Conservation (phyloP, 1,139 yeast genomes). For the Hemisphaericaspora xylofermentans region DNA sequence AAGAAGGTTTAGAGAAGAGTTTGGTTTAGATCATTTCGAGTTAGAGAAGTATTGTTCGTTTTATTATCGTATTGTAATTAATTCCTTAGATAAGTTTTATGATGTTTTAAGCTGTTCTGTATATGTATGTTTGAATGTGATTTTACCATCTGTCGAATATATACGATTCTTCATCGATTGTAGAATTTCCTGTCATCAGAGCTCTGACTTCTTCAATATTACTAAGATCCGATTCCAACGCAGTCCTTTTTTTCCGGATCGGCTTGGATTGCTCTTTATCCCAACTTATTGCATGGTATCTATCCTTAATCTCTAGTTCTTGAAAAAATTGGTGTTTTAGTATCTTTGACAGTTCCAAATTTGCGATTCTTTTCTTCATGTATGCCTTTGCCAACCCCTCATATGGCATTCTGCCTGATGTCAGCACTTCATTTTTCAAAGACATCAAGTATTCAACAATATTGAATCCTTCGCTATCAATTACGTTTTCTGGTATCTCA, state of each 20-base stretch:
- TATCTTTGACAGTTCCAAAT: neutral
- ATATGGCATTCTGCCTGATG: constrained; percentile 7
- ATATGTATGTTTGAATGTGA: no score
- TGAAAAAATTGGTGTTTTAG: constrained; percentile 8
- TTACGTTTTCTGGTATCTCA: constrained; percentile 8
- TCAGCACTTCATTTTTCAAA: constrained; percentile 5
- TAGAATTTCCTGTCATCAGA: neutral
- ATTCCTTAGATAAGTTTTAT: neutral
- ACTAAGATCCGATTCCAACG: constrained; percentile 6
- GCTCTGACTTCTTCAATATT: constrained; percentile 3
- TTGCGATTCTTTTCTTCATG: neutral
- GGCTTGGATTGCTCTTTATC: neutral
- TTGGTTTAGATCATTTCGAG: neutral
- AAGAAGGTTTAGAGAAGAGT: constrained; percentile 25
- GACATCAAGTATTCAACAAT: constrained; percentile 17
- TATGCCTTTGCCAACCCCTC: constrained; percentile 5
- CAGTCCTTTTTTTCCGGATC: constrained; percentile 1
- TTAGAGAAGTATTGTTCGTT: neutral
- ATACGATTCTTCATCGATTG: constrained; percentile 5
- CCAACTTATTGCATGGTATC: constrained; percentile 11
- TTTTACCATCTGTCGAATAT: neutral
- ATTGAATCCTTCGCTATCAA: constrained; percentile 16
- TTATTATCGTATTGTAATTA: neutral
- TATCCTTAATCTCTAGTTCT: constrained; percentile 9
- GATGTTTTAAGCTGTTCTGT: neutral